phyloP scores from a whole-genome alignment of 1,284 basidiomycete species.

The Schizophyllum commune region DNA sequence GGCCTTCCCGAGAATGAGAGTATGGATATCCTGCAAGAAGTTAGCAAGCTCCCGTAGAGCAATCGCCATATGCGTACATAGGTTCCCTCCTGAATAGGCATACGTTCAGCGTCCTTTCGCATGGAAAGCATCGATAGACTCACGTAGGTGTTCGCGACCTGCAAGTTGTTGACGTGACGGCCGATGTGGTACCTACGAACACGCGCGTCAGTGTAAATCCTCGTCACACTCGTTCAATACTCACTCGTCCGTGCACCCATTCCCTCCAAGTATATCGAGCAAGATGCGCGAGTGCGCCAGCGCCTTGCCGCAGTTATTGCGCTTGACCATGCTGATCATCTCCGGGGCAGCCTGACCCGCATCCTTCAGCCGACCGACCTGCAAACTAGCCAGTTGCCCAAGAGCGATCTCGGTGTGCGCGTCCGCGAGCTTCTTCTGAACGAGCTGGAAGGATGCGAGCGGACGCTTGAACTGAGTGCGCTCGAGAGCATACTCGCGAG shows the following conservation, averaged over 20 bases:
- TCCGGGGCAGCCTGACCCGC: constrained; percentile 73
- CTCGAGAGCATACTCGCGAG: constrained; percentile 84
- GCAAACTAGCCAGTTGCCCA: constrained; percentile 74
- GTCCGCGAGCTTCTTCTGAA: constrained; percentile 96
- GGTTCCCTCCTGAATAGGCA: not conserved
- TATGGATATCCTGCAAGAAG: constrained; percentile 11
- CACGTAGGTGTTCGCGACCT: constrained; percentile 90
- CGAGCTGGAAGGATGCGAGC: constrained; percentile 89
- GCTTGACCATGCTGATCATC: constrained; percentile 93
- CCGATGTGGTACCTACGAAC: constrained; percentile 76
- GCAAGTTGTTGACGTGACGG: constrained; percentile 85
- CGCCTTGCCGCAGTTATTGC: constrained; percentile 95
- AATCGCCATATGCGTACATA: not conserved
- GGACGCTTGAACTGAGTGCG: constrained; percentile 86
- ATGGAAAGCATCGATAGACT: not conserved
- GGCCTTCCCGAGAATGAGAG: constrained; percentile 11
- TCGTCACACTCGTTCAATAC: constrained; percentile 19
- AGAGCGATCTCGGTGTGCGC: constrained; percentile 82
- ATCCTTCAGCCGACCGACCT: constrained; percentile 91
- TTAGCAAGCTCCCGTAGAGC: not conserved
- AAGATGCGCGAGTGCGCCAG: constrained; percentile 72
- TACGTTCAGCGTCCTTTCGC: not conserved
- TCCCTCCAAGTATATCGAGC: constrained; percentile 87
- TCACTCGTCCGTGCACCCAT: constrained; percentile 85
- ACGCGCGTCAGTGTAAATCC: constrained; percentile 1